A percentile compares a stretch with the other conserved stretches of the same genome.
Evolutionary conservation across 2,329 filamentous ascomycete genomes (phyloP).

Genomic region (Claviceps purpurea): DNA sequence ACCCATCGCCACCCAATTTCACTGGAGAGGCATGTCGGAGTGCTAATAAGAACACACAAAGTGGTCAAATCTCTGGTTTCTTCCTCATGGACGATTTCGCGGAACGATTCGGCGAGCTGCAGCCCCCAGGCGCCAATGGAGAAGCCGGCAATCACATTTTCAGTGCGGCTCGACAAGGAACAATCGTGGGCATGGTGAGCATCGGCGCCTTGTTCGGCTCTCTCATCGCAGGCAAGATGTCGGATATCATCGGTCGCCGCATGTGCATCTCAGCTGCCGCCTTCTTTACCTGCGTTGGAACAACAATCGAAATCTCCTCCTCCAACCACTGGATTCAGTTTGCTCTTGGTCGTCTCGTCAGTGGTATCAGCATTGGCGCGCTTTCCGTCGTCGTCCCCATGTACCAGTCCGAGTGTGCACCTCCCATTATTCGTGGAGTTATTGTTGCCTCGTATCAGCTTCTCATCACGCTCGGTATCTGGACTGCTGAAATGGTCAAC

Average conservation of each 20-base stretch:
- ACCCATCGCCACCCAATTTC: too few relatives aligned
- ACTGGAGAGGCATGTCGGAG: not conserved
- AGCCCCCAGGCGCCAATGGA: conserved; percentile 23
- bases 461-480: conserved; percentile 57
- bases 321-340: conserved; percentile 46
- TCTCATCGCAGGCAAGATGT: conserved; percentile 43
- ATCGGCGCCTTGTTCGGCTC: conserved; percentile 47
- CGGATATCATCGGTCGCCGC: conserved; percentile 48
- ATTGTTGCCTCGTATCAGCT: conserved; percentile 54
- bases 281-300: conserved; percentile 50
- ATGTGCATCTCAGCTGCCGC: conserved; percentile 49
- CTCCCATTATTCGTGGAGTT: conserved; percentile 49
- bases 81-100: conserved; percentile 46
- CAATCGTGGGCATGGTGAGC: conserved; percentile 47
- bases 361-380: conserved; percentile 51
- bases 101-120: conserved; percentile 35
- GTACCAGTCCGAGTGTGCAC: conserved; percentile 55
- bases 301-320: conserved; percentile 49
- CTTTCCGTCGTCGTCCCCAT: conserved; percentile 52
- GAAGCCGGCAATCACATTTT: conserved; percentile 21
- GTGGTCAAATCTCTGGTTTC: conserved; percentile 49
- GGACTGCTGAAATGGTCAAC: conserved; percentile 43
- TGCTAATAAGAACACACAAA: conserved; percentile 10
- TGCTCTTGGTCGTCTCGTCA: conserved; percentile 50
- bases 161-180: conserved; percentile 45